These are phyloP conservation scores for Cladophialophora yegresii DNA, from an alignment of 2,329 filamentous ascomycete genomes.

Conservation along the genomic window DNA sequence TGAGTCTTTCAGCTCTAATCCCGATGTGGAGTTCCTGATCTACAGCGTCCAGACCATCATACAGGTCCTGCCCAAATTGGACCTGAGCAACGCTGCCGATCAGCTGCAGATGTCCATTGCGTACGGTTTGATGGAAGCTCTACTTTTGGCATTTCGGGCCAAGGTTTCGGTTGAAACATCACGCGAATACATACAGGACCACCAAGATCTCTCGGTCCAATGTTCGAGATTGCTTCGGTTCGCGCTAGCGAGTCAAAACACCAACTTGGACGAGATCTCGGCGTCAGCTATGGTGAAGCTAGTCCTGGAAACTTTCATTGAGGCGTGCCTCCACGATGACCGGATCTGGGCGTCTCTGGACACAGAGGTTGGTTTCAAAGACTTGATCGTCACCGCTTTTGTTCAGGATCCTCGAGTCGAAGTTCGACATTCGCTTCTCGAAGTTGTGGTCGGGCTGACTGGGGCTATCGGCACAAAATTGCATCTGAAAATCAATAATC, in stretches of 20 bases:
- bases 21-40: slow-evolving; percentile 43
- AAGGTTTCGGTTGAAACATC: slow-evolving; percentile 38
- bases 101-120: slow-evolving; percentile 55
- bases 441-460: slow-evolving; percentile 33
- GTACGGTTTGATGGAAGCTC: slow-evolving; percentile 58
- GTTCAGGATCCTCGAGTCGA: slow-evolving; percentile 42
- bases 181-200: slow-evolving; percentile 41
- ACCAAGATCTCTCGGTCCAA: slow-evolving; percentile 27
- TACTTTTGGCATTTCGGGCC: slow-evolving; percentile 60
- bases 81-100: slow-evolving; percentile 53
- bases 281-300: slow-evolving; percentile 26
- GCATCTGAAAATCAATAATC: slow-evolving; percentile 31
- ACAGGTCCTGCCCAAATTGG: slow-evolving; percentile 61
- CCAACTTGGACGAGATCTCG: slow-evolving; percentile 18
- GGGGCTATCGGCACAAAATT: slow-evolving; percentile 30
- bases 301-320: slow-evolving; percentile 51
- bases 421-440: slow-evolving; percentile 33
- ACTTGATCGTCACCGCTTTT: slow-evolving; percentile 29
- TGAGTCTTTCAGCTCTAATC: slow-evolving; percentile 44
- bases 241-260: slow-evolving; percentile 12
- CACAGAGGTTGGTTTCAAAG: slow-evolving; percentile 18
- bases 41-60: slow-evolving; percentile 59
- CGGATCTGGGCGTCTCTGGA: slow-evolving; percentile 47
- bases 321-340: slow-evolving; percentile 52
- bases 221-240: slow-evolving; percentile 31